Percentiles rank a stretch among this genome's conserved stretches.
Conservation (phyloP, 805 yeast genomes). For the Yamadazyma scolyti region DNA sequence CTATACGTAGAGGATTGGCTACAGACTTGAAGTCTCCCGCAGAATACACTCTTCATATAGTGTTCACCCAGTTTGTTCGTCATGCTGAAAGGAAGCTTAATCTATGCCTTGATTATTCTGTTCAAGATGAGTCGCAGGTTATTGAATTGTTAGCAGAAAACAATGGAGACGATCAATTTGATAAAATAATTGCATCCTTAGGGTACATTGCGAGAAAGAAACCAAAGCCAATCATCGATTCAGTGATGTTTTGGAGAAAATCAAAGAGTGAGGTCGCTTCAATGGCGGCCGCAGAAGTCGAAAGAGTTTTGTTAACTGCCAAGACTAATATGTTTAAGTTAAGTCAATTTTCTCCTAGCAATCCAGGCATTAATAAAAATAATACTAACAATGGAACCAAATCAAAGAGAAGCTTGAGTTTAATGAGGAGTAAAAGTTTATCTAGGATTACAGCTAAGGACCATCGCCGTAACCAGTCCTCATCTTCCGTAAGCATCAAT, state of each 20-base stretch:
- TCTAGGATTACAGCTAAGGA: conserved; percentile 22
- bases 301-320: conserved; percentile 28
- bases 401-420: conserved; percentile 38
- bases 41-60: conserved; percentile 89
- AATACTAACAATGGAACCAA: conserved; percentile 9
- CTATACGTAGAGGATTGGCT: conserved; percentile 34
- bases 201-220: conserved; percentile 88
- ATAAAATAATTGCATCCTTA: conserved; percentile 75
- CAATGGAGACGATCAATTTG: conserved; percentile 72
- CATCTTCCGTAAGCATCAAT: conserved; percentile 24
- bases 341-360: conserved; percentile 3
- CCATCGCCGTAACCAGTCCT: conserved; percentile 51
- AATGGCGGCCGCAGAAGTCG: conserved; percentile 41
- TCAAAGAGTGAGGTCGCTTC: conserved; percentile 82
- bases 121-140: conserved; percentile 73
- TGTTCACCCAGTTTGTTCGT: conserved; percentile 93
- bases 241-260: conserved; percentile 98
- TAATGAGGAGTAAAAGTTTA: conserved; percentile 38
- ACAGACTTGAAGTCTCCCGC: conserved; percentile 69
- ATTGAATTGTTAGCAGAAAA: conserved; percentile 80
- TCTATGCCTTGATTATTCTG: conserved; percentile 61
- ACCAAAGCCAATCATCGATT: conserved; percentile 94
- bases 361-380: conserved; percentile 5
- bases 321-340: conserved; percentile 8
- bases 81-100: conserved; percentile 86